Evolutionary conservation across 306 rosid genomes (phyloP).

Genomic region (Vigna trinervia): DNA sequence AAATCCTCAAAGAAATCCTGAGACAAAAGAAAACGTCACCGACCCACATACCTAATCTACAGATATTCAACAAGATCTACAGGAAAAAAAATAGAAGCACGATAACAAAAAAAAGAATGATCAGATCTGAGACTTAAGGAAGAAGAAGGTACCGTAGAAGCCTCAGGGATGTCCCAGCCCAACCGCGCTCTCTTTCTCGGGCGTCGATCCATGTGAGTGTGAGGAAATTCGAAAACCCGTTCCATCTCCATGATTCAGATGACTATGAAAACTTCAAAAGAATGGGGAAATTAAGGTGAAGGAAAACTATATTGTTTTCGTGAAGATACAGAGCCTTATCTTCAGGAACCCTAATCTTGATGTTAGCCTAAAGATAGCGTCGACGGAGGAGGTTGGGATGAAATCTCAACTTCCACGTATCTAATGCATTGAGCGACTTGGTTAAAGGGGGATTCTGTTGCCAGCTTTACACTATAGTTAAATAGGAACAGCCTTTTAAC

Average conservation of each 20-base stretch:
- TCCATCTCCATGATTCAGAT: conserved; percentile 56
- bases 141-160: conserved; percentile 68
- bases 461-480: neutral
- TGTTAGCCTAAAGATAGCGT: neutral
- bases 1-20: neutral
- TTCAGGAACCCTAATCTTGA: neutral
- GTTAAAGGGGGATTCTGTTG: neutral
- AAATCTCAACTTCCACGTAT: neutral
- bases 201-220: conserved; percentile 81
- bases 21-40: conserved; percentile 25
- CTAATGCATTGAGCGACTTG: neutral
- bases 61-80: conserved; percentile 51
- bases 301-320: no score
- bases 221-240: conserved; percentile 89
- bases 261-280: conserved; percentile 10
- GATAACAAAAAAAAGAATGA: neutral
- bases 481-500: neutral
- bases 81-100: conserved; percentile 27
- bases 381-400: neutral
- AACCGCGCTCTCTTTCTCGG: conserved; percentile 91
- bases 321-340: neutral
- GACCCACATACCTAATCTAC: conserved; percentile 36
- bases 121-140: conserved; percentile 46
- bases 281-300: neutral
- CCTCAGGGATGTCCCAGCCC: conserved; percentile 94